Evolutionary conservation across 1,139 yeast genomes (phyloP), one percentile per base, ranked within the genome.

Genomic region (Suhomyces wounanorum): DNA sequence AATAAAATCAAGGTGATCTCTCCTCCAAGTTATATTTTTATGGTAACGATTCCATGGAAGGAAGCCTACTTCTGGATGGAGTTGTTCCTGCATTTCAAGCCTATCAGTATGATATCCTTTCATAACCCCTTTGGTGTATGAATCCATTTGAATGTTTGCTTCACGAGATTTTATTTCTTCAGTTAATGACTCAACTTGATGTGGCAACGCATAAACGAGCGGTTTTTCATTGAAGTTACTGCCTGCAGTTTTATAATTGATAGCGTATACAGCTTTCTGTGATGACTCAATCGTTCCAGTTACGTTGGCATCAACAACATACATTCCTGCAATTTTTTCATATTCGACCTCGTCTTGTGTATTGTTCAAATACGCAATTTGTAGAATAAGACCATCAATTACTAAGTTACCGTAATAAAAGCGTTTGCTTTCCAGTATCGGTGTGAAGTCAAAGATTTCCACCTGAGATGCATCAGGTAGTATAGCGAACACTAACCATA

Each of bases 91-190:
- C 75, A 87, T 71, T 83, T 21, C 23, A 21, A 21, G 23, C 6
- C 23, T 3, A 21, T 21, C 23, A 21, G 6, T 21, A 21, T 21
- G 67, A 62, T 74, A 83, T 3, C 81, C 95, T 45, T 74, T 70
- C 86, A 87, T 83, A n/a, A 61, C 61, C 45, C 96, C 96, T 71
- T 86, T 87, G 47, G 87, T 81, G 28, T 85, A 76, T 0, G 91
- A 83, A 35, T 75, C 72, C 43, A 84, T 65, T 14, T 69, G 62
- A 44, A 84, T 72, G 25, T 80, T 81, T 25, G 89, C 82, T 36
- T 72, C 66, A 2, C 69, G 60, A 2, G 64, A 56, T 4, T 68
- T 49, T 49, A 78, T 72, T 1, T 65, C 63, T 1, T 70, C 31
- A 8, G 31, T 28, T 8, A 28, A 28, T 8, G 31, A 28, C 4